phyloP scores from a whole-genome alignment of 2,329 filamentous ascomycete species.

The Thermochaetoides dissita region DNA sequence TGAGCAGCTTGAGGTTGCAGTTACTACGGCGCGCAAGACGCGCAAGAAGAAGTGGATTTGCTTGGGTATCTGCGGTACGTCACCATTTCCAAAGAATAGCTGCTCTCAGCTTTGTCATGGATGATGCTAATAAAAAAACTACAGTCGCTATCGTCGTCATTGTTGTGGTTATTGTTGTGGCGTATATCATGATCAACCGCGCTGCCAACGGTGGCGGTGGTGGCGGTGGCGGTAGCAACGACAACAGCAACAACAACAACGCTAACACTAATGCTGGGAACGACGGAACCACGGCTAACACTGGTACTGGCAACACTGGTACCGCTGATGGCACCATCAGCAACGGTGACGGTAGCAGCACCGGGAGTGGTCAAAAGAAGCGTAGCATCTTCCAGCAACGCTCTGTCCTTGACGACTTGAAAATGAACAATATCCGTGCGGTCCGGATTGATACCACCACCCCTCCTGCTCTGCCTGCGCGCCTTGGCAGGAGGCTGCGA shows the following conservation, averaged over 20 bases:
- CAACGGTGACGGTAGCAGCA: no score
- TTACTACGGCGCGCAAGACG: constrained; percentile 64
- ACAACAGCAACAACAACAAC: constrained; percentile 24
- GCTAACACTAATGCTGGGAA: constrained; percentile 6
- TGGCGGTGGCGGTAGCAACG: constrained; percentile 18
- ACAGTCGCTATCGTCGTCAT: constrained; percentile 39
- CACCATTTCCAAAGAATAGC: background rate
- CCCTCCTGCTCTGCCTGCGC: constrained; percentile 4
- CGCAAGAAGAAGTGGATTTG: constrained; percentile 97
- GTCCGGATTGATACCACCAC: constrained; percentile 14
- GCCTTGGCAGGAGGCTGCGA: constrained; percentile 1
- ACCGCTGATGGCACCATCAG: background rate
- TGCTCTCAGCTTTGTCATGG: no score
- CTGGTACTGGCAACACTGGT: background rate
- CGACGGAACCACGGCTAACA: no score
- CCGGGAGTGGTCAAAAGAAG: constrained; percentile 3
- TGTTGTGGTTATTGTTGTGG: constrained; percentile 36
- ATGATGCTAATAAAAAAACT: no score
- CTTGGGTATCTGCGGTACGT: constrained; percentile 56
- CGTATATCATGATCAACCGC: constrained; percentile 31
- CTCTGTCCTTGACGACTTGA: constrained; percentile 11
- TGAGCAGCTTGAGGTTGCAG: constrained; percentile 66
- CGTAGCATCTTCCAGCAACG: constrained; percentile 9
- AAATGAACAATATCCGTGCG: constrained; percentile 18
- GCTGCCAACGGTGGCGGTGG: constrained; percentile 15